These are phyloP conservation scores for Kurtzmaniella quercitrusa DNA, from an alignment of 1,139 yeast genomes.

Conservation along the genomic window DNA sequence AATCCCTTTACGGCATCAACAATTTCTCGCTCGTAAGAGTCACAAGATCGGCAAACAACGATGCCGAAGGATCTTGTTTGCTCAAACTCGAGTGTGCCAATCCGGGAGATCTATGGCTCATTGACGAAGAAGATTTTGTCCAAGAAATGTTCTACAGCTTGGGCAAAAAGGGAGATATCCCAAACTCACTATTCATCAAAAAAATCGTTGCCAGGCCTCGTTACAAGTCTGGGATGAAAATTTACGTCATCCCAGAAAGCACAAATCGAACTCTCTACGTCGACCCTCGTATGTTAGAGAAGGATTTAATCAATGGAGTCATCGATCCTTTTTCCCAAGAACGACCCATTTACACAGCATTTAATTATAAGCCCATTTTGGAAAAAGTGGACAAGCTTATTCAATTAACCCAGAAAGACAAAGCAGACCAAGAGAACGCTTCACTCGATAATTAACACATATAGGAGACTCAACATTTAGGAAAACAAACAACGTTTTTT, in stretches of 20 bases:
- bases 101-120: conserved; percentile 47
- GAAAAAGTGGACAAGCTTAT: conserved; percentile 3
- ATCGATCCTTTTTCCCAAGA: conserved; percentile 25
- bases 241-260: conserved; percentile 32
- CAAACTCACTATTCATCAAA: conserved; percentile 43
- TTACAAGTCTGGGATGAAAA: conserved; percentile 50
- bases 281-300: conserved; percentile 45
- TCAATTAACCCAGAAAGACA: neutral
- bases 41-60: conserved; percentile 52
- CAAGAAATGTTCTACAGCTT: conserved; percentile 37
- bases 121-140: conserved; percentile 44
- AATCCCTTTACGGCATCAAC: conserved; percentile 33
- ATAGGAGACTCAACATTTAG: neutral
- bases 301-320: conserved; percentile 50
- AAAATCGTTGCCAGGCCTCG: conserved; percentile 49
- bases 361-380: conserved; percentile 15
- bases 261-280: conserved; percentile 40
- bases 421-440: neutral
- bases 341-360: conserved; percentile 23
- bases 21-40: conserved; percentile 47
- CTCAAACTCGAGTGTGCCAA: conserved; percentile 51
- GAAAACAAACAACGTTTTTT: neutral
- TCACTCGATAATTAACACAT: neutral
- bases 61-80: conserved; percentile 45
- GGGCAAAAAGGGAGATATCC: conserved; percentile 38